Evolutionary conservation across 2,329 filamentous ascomycete species (phyloP), one percentile per base, ranked within the genome.

Genomic region (Rhynchosporium secalis): DNA sequence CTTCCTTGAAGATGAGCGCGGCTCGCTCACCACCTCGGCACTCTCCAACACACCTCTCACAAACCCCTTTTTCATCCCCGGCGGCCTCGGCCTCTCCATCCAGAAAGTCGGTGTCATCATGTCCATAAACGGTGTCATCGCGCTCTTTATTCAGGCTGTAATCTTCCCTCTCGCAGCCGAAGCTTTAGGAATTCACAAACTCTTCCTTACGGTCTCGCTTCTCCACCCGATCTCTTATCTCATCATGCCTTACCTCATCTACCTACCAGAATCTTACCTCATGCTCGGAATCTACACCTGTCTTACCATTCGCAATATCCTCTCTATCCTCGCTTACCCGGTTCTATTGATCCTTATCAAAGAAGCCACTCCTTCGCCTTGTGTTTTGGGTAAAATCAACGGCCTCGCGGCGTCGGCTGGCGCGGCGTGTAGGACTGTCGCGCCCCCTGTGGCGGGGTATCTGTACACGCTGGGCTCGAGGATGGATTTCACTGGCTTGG

Each of bases 1-100:
- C 63, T 97, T 96, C 77, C 86, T 96, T 57, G 92, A 97, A 74
- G 92, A 96, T 70, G 82, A 86, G 46, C 83, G 84, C 36, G 78
- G 76, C 65, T 73, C 76, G 31, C 60, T 64, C 10, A 63, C 71
- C 29, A 68, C 73, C 1, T 64, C 71, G 5, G 65, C 69, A 5
- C 62, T 70, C n/a, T 47, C 61, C 26, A 29, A 56, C 5, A 63
- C 60, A 3, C 38, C 20, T 4, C 61, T 33, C 59, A 65, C 58
- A 69, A 81, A 76, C 68, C 78, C 74, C 1, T 78, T 90, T 46
- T 81, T 83, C 72, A 84, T 81, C 0, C 81, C 85, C 8, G 86
- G 86, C 31, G 86, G 86, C 1, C 76, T 89, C 7, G 86, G 86
- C 2, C 76, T 89, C 38, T 86, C 83, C 2, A 78, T 88, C 49